A percentile compares a stretch with the other conserved stretches of the same genome.
These are phyloP conservation scores for Apiospora rasikravindrae DNA, from an alignment of 2,329 filamentous ascomycete genomes.

Conservation along the genomic window DNA sequence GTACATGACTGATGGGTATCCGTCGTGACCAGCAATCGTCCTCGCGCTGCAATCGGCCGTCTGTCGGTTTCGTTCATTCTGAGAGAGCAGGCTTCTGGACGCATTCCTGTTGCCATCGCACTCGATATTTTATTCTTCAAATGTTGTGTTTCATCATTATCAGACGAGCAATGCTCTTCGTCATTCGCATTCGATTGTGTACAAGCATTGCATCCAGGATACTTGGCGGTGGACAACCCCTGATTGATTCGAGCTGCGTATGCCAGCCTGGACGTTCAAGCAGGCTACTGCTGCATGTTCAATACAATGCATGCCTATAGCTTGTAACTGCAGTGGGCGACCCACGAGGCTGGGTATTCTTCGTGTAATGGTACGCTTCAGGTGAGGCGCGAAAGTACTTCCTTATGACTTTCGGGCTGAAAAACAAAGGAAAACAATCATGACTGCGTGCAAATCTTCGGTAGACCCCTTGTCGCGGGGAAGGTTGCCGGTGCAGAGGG, in stretches of 20 bases:
- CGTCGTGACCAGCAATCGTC: background rate
- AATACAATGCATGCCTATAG: background rate
- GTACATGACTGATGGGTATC: background rate
- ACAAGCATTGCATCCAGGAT: background rate
- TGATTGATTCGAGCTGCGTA: background rate
- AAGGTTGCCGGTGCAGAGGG: background rate
- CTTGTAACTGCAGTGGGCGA: background rate
- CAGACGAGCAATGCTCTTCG: background rate
- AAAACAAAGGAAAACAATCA: background rate
- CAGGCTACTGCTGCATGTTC: background rate
- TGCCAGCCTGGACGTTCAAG: background rate
- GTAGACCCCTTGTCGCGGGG: constrained; percentile 6
- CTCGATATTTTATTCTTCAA: background rate
- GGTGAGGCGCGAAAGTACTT: constrained; percentile 11
- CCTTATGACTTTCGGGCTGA: background rate
- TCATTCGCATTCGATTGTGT: background rate
- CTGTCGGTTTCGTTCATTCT: background rate
- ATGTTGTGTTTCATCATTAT: background rate
- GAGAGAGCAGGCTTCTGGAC: background rate
- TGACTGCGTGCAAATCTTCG: background rate
- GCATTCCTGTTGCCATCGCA: background rate
- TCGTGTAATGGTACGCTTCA: constrained; percentile 1
- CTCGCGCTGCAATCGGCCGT: background rate
- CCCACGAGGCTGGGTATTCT: constrained; percentile 9
- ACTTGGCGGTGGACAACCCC: background rate